Evolutionary conservation across 495 filamentous ascomycete species (phyloP), one percentile per base, ranked within the genome.

Genomic region (Penicillium argentinense): DNA sequence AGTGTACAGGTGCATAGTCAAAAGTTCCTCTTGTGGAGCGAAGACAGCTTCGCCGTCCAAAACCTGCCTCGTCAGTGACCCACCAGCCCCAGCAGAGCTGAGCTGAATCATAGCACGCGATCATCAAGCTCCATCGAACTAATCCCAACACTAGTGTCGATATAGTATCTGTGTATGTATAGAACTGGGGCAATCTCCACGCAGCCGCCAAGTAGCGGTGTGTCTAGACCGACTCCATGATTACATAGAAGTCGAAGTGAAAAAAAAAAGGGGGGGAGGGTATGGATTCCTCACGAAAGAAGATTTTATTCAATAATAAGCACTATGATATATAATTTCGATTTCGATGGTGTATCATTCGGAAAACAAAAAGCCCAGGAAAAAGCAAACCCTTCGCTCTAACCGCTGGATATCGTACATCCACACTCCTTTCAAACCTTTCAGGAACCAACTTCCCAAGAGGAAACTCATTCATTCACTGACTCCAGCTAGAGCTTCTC

Each of bases 261-360:
- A 12, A n/a, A 23, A 38, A 7, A 19, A 39, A 38, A 45, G 18
- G 28, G 22, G 13, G 17, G 17, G 8, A 22, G 18, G 25, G 23
- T 33, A 12, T 30, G 3, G 4, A 12, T 30, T 30, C 33, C 17
- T 21, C 16, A 24, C 36, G 40, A 33, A 13, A 23, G 33, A 49
- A 16, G 17, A 16, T 23, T 22, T 53, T 54, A 7, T 34, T 19
- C 48, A n/a, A n/a, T 40, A 57, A 51, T 52, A 52, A 61, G 41
- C 59, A 62, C 48, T 62, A 55, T 56, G 37, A 51, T 60, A 57
- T 63, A 57, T 60, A 61, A 54, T 63, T 60, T 63, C 55, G 33
- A 48, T 45, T 38, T n/a, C 33, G 33, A 36, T 55, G 60, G 60
- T 58, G 57, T 63, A 63, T 63, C 60, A 58, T 63, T 49, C 17